A percentile compares a stretch with the other conserved stretches of the same genome.
These are phyloP conservation scores for Monosiga brevicollis DNA, from an alignment of 78 protist species.

Conservation along the genomic window DNA sequence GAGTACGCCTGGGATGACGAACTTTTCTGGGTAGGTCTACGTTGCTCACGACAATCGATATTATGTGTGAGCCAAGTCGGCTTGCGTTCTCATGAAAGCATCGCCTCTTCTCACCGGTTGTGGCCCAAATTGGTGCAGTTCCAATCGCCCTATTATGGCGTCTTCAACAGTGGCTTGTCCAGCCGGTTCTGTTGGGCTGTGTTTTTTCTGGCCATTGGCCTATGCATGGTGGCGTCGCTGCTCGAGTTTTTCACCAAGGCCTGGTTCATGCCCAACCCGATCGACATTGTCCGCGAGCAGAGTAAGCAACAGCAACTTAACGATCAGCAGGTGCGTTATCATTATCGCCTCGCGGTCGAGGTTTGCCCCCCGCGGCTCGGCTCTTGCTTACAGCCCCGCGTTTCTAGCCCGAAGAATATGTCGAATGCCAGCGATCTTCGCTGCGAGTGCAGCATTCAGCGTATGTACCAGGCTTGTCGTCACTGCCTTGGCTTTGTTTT, in stretches of 20 bases:
- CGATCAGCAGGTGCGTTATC: background rate
- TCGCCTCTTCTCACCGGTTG: background rate
- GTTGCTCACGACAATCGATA: no score
- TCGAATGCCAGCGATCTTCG: no score
- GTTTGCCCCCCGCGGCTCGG: background rate
- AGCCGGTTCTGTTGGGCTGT: background rate
- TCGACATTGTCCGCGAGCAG: conserved; percentile 26
- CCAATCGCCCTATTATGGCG: background rate
- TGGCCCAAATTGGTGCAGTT: background rate
- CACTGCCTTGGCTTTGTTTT: no score
- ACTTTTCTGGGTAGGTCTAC: background rate
- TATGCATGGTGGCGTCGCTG: background rate
- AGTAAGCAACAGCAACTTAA: background rate
- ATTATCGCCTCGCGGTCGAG: background rate
- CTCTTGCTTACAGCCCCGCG: no score
- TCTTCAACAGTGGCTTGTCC: background rate
- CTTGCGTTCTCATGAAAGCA: no score
- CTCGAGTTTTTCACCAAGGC: background rate
- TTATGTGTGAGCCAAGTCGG: no score
- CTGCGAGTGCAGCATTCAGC: background rate
- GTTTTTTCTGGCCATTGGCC: background rate
- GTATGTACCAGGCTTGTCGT: background rate
- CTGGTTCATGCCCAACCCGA: conserved; percentile 12
- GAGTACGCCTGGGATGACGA: background rate
- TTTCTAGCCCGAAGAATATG: no score